A percentile compares a stretch with the other conserved stretches of the same genome.
Conservation (phyloP, 2,329 filamentous ascomycete genomes). For the Dendrostoma leiphaemia region DNA sequence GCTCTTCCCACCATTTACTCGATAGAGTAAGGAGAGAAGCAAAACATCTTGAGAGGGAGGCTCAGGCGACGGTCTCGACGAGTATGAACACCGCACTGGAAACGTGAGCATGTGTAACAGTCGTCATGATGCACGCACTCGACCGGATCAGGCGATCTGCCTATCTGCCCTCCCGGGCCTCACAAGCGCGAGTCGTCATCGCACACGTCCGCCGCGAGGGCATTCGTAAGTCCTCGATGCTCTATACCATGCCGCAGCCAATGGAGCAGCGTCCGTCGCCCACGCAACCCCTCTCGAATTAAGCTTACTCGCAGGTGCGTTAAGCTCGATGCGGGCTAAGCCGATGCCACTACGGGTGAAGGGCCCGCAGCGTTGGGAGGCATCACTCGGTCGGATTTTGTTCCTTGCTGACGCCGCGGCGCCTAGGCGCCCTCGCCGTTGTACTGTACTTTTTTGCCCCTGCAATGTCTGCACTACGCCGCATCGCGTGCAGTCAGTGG, state of each 20-base stretch:
- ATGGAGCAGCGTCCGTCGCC: neutral
- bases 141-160: neutral
- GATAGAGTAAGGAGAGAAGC: neutral
- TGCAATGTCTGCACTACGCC: too few species aligned
- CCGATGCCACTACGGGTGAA: neutral
- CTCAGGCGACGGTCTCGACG: neutral
- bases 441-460: neutral
- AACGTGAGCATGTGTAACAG: neutral
- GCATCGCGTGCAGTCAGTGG: neutral
- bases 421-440: neutral
- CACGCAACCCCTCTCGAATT: slow-evolving; percentile 3
- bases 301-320: slow-evolving; percentile 17
- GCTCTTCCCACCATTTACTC: neutral
- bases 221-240: slow-evolving; percentile 11
- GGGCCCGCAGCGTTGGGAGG: neutral
- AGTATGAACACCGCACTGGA: neutral
- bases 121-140: neutral
- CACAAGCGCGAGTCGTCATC: slow-evolving; percentile 7
- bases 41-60: neutral
- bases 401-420: slow-evolving; percentile 16
- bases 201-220: slow-evolving; percentile 1
- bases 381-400: slow-evolving; percentile 15
- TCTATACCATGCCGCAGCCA: neutral
- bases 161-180: neutral
- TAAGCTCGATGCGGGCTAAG: slow-evolving; percentile 9